phyloP scores from a whole-genome alignment of 2,329 filamentous ascomycete genomes.

The Aureobasidium zeae region DNA sequence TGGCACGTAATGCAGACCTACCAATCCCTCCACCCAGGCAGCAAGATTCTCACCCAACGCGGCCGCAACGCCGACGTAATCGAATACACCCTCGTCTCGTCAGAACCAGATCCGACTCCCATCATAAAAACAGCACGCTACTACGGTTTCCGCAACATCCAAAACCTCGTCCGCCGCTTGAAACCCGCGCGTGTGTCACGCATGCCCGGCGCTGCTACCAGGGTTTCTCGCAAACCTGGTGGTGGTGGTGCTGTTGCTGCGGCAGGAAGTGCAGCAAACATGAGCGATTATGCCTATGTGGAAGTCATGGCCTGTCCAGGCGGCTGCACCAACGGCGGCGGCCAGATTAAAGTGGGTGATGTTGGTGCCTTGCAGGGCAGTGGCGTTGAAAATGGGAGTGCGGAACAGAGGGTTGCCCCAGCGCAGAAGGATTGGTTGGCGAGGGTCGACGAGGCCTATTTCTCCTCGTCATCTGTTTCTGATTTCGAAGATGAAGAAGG shows the following conservation, averaged over 20 bases:
- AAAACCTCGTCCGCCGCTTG: constrained; percentile 87
- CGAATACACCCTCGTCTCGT: constrained; percentile 64
- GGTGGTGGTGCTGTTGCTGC: too few species aligned
- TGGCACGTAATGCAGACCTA: constrained; percentile 73
- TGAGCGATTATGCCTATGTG: constrained; percentile 72
- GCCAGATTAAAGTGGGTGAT: constrained; percentile 87
- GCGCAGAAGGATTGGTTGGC: constrained; percentile 46
- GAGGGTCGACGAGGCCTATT: constrained; percentile 53
- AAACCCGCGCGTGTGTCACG: constrained; percentile 71
- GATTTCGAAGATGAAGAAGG: constrained; percentile 21
- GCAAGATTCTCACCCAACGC: constrained; percentile 58
- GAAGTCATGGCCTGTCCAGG: constrained; percentile 99
- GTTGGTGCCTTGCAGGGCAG: constrained; percentile 39
- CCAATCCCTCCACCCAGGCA: constrained; percentile 60
- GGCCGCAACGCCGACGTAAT: constrained; percentile 87
- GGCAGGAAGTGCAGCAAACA: constrained; percentile 24
- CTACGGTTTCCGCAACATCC: constrained; percentile 97
- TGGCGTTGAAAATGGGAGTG: constrained; percentile 28
- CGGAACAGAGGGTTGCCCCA: constrained; percentile 24
- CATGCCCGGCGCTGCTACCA: constrained; percentile 64
- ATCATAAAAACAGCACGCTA: constrained; percentile 79
- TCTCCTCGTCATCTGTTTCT: constrained; percentile 18
- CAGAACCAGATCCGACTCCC: constrained; percentile 22
- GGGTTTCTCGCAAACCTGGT: constrained; percentile 43
- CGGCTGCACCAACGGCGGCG: constrained; percentile 96